Evolutionary conservation across 371 early-diverging fungal genomes (phyloP).

Genomic region (Chytridium lagenaria): DNA sequence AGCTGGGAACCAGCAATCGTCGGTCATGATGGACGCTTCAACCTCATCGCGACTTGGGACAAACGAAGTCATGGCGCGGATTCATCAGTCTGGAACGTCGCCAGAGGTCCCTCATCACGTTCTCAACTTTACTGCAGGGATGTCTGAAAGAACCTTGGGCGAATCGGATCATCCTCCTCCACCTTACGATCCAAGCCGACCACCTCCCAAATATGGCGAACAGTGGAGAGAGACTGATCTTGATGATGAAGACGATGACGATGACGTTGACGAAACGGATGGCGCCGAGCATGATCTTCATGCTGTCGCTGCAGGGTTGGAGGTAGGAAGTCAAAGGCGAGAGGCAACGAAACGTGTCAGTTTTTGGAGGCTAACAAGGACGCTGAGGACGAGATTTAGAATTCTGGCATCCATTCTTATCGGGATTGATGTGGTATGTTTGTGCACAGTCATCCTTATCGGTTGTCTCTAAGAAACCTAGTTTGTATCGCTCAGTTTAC

Average conservation of each 20-base stretch:
- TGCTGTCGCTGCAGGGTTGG: neutral
- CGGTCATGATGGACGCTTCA: no score
- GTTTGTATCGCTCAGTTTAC: neutral
- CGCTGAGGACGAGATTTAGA: neutral
- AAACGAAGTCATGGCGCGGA: no score
- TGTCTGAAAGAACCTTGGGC: no score
- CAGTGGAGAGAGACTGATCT: neutral
- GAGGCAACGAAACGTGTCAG: neutral
- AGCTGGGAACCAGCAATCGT: no score
- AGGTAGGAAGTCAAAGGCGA: neutral
- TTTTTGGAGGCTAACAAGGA: neutral
- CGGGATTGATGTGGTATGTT: neutral
- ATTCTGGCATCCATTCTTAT: neutral
- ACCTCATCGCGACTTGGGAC: no score
- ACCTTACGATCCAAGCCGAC: constrained; percentile 7
- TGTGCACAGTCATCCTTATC: neutral
- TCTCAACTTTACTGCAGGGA: no score
- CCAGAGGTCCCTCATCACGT: no score
- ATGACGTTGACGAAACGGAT: neutral
- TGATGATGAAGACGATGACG: constrained; percentile 7
- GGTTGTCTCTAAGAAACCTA: neutral
- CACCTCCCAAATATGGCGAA: constrained; percentile 6
- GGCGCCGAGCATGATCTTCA: neutral
- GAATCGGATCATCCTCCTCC: no score
- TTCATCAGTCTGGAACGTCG: no score